phyloP scores from a whole-genome alignment of 768 basidiomycete genomes.

The Tulasnella sp. region DNA sequence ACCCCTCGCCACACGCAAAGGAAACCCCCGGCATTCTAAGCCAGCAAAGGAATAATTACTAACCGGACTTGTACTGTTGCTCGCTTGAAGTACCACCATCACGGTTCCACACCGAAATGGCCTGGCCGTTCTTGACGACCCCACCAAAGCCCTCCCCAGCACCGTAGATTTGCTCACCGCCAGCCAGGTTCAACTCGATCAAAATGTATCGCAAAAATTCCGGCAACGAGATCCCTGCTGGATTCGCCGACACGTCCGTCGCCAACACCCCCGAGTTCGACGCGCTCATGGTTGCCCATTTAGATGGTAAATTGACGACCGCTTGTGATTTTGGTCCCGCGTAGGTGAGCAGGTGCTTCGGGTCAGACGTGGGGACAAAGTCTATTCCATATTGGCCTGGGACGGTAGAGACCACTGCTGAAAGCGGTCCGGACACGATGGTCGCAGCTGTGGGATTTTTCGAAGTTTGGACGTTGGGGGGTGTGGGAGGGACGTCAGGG shows the following conservation, averaged over 20 bases:
- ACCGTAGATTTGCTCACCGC: slow-evolving; percentile 70
- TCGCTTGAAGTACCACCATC: slow-evolving; percentile 61
- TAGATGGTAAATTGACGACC: slow-evolving; percentile 37
- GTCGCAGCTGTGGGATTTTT: slow-evolving; percentile 46
- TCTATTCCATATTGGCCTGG: slow-evolving; percentile 23
- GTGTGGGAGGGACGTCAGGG: slow-evolving; percentile 53
- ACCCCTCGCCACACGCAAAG: not conserved
- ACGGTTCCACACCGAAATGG: slow-evolving; percentile 25
- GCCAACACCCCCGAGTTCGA: slow-evolving; percentile 54
- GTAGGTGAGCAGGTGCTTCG: slow-evolving; percentile 31
- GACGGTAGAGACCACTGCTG: slow-evolving; percentile 46
- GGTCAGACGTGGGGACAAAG: slow-evolving; percentile 22
- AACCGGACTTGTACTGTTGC: slow-evolving; percentile 39
- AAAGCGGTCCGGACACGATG: slow-evolving; percentile 58
- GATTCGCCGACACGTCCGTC: slow-evolving; percentile 52
- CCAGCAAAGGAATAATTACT: not conserved
- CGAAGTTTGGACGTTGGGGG: slow-evolving; percentile 45
- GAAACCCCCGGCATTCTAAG: not conserved
- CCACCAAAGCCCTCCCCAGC: slow-evolving; percentile 72
- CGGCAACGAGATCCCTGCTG: slow-evolving; percentile 46
- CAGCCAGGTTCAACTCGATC: slow-evolving; percentile 55
- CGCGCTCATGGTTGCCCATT: slow-evolving; percentile 38
- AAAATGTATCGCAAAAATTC: slow-evolving; percentile 43
- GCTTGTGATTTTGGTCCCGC: slow-evolving; percentile 35
- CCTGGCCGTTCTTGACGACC: slow-evolving; percentile 65